phyloP scores from a whole-genome alignment of 1,284 basidiomycete species.

The Hymenochaete sp. region DNA sequence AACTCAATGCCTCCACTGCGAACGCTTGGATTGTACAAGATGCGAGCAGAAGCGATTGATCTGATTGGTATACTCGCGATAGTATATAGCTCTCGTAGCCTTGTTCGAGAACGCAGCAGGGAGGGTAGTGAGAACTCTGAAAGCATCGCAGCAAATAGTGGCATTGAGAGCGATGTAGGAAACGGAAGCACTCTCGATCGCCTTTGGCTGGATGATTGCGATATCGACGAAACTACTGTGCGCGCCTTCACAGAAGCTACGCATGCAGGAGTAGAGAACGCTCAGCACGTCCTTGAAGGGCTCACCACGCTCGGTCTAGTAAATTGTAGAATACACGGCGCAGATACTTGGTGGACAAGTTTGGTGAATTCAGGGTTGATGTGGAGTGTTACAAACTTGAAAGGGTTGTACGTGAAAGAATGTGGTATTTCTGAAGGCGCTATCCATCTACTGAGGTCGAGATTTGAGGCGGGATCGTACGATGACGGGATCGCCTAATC shows the following conservation, averaged over 20 bases:
- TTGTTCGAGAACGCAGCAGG: no score
- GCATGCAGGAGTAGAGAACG: background rate
- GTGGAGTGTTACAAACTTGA: constrained; percentile 5
- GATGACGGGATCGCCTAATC: no score
- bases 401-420: constrained; percentile 8
- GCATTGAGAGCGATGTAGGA: no score
- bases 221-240: constrained; percentile 3
- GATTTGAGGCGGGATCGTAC: constrained; percentile 2
- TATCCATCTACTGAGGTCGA: constrained; percentile 1
- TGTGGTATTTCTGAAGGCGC: constrained; percentile 10
- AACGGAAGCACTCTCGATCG: no score
- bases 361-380: constrained; percentile 1
- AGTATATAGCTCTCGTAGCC: no score
- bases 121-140: no score
- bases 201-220: constrained; percentile 11
- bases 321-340: background rate
- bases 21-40: constrained; percentile 6
- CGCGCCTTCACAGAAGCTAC: background rate
- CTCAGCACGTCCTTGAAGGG: background rate
- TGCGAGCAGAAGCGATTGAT: constrained; percentile 5
- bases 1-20: constrained; percentile 3
- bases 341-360: background rate
- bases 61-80: constrained; percentile 3
- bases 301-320: constrained; percentile 7
- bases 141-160: no score